These are phyloP conservation scores for Chrysochromulina tobinii DNA, from an alignment of 78 protist species.

Conservation along the genomic window DNA sequence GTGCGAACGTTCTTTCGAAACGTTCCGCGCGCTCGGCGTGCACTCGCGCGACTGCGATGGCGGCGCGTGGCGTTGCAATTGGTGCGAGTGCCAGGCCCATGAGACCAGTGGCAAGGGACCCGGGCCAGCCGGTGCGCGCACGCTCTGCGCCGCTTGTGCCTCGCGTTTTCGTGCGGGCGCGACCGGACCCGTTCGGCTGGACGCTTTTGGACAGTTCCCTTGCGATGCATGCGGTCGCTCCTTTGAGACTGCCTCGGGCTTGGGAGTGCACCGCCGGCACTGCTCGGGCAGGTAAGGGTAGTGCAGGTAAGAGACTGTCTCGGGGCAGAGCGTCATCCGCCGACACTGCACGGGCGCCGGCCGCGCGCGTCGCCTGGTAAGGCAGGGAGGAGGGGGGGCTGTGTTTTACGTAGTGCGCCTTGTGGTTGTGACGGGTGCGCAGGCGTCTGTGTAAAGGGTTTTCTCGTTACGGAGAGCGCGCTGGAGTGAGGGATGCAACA, in stretches of 20 bases:
- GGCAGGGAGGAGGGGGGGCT: too few relatives aligned
- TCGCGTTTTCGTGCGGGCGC: neutral
- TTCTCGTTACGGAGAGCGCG: too few relatives aligned
- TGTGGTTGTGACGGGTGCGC: too few relatives aligned
- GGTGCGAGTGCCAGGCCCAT: too few relatives aligned
- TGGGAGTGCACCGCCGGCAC: neutral
- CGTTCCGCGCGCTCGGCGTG: neutral
- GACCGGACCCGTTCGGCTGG: neutral
- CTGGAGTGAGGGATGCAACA: too few relatives aligned
- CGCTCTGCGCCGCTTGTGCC: neutral
- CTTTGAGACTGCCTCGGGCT: neutral
- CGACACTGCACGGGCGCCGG: too few relatives aligned
- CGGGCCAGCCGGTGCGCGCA: neutral
- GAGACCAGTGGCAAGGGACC: neutral
- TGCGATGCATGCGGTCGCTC: neutral
- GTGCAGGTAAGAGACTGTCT: too few relatives aligned
- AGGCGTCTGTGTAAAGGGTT: too few relatives aligned
- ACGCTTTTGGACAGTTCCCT: neutral
- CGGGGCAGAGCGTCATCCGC: too few relatives aligned
- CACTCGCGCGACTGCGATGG: slow-evolving; percentile 7
- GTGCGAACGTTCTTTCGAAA: neutral
- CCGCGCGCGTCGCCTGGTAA: too few relatives aligned
- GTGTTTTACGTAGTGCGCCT: too few relatives aligned
- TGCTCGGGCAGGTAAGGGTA: too few relatives aligned
- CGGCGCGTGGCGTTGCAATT: neutral